Conservation (phyloP, 2,329 filamentous ascomycete genomes). For the Exserohilum rostratum region DNA sequence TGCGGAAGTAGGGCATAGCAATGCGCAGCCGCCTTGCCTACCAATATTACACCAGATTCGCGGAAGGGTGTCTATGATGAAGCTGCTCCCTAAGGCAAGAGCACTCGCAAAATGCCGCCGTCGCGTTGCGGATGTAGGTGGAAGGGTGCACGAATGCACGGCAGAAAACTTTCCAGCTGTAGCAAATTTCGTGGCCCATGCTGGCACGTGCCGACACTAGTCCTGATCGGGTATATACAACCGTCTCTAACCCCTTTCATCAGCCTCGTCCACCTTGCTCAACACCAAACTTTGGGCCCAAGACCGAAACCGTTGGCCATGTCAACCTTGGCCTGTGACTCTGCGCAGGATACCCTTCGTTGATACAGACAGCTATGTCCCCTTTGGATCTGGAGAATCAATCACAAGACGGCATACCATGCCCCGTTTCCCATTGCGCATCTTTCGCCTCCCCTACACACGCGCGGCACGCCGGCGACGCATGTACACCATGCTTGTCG, state of each 20-base stretch:
- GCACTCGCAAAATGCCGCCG: not conserved
- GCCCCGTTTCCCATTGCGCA: slow-evolving; percentile 34
- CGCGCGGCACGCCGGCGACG: slow-evolving; percentile 47
- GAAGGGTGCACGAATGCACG: not conserved
- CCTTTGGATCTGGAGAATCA: not conserved
- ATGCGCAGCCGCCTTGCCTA: not conserved
- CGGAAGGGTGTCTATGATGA: not conserved
- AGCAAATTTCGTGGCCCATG: slow-evolving; percentile 11
- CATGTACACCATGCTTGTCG: slow-evolving; percentile 46
- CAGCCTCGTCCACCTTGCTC: slow-evolving; percentile 1
- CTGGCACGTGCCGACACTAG: slow-evolving; percentile 21
- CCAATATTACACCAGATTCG: not conserved
- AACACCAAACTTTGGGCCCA: not conserved
- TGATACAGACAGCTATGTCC: slow-evolving; percentile 3
- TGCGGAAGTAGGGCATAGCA: not conserved
- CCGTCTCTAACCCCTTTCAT: slow-evolving; percentile 12
- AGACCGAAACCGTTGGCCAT: not conserved
- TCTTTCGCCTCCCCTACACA: slow-evolving; percentile 46
- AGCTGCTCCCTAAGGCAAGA: not conserved
- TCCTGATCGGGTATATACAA: slow-evolving; percentile 7
- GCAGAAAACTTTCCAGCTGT: slow-evolving; percentile 2
- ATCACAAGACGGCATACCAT: slow-evolving; percentile 21
- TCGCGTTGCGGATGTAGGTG: slow-evolving; percentile 1
- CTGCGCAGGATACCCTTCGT: not conserved
- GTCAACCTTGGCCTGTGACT: not conserved